Conservation (phyloP, 2,329 filamentous ascomycete species). For the Podosphaera fusca region DNA sequence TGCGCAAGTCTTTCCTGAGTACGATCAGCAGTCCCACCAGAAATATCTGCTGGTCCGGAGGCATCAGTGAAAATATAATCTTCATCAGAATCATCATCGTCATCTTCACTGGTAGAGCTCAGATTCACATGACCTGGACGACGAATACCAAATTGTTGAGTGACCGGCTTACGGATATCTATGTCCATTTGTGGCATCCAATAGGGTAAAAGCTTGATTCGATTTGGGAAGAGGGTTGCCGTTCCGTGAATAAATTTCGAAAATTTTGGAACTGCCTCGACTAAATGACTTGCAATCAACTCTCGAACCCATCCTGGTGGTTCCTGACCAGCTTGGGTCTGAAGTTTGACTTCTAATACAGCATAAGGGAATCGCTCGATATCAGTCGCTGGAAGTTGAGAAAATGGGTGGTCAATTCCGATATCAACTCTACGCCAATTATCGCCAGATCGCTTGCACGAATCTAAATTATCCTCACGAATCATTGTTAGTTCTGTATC, state of each 20-base stretch:
- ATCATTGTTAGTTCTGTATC: slow-evolving; percentile 92
- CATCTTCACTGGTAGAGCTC: slow-evolving; percentile 55
- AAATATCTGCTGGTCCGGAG: slow-evolving; percentile 4
- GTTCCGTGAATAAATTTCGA: slow-evolving; percentile 97
- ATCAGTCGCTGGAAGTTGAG: slow-evolving; percentile 64
- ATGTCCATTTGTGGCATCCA: slow-evolving; percentile 98
- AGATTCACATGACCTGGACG: slow-evolving; percentile 52
- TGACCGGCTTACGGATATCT: slow-evolving; percentile 83
- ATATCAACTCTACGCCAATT: slow-evolving; percentile 98
- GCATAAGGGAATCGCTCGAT: slow-evolving; percentile 87
- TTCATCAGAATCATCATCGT: slow-evolving; percentile 47
- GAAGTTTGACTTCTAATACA: slow-evolving; percentile 87
- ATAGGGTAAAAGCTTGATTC: slow-evolving; percentile 78
- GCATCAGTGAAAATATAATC: slow-evolving; percentile 25
- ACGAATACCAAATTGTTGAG: slow-evolving; percentile 76
- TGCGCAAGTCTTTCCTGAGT: slow-evolving; percentile 8
- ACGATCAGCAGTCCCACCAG: slow-evolving; percentile 8
- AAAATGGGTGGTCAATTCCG: slow-evolving; percentile 86
- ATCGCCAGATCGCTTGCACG: slow-evolving; percentile 47
- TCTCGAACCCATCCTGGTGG: slow-evolving; percentile 93
- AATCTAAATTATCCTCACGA: slow-evolving; percentile 86
- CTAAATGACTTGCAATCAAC: slow-evolving; percentile 75
- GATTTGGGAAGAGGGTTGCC: slow-evolving; percentile 62
- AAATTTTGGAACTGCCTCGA: slow-evolving; percentile 97
- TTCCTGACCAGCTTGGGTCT: slow-evolving; percentile 86